Percentiles rank a stretch among this genome's conserved stretches.
Evolutionary conservation across 2,329 filamentous ascomycete genomes (phyloP).

Genomic region (Hymenoscyphus albidus): DNA sequence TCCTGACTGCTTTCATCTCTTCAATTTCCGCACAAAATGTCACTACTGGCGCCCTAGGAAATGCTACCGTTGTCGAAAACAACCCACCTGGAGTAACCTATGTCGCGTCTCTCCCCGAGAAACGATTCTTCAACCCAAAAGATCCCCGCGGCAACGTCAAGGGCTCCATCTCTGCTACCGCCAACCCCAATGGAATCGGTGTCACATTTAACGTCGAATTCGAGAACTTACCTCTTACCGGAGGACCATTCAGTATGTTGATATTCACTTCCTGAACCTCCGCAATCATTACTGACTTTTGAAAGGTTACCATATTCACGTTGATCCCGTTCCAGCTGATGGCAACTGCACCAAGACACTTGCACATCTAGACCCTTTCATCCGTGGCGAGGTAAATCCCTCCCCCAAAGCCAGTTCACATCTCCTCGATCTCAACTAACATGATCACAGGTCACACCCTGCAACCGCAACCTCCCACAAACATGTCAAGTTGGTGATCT

Average conservation of each 20-base stretch:
- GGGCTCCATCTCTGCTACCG: conserved; percentile 47
- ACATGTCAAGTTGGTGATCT: conserved; percentile 76
- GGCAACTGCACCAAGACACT: conserved; percentile 70
- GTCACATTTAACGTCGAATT: conserved; percentile 54
- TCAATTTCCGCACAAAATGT: conserved; percentile 22
- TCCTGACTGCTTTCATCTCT: conserved; percentile 17
- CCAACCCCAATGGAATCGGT: conserved; percentile 48
- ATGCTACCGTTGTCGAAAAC: conserved; percentile 49
- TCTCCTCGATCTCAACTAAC: conserved; percentile 12
- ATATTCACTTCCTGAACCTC: not conserved
- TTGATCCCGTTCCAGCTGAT: conserved; percentile 54
- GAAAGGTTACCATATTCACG: conserved; percentile 70
- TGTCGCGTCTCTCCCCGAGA: conserved; percentile 50
- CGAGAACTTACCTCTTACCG: conserved; percentile 53
- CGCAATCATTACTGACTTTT: not conserved
- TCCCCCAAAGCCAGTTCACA: not conserved
- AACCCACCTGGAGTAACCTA: conserved; percentile 55
- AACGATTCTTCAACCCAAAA: conserved; percentile 43
- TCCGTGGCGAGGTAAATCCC: conserved; percentile 45
- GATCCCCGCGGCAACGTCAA: conserved; percentile 51
- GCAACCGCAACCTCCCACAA: conserved; percentile 52
- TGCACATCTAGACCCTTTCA: conserved; percentile 68
- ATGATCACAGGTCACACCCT: conserved; percentile 49
- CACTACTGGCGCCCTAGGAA: conserved; percentile 37
- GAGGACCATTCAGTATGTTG: conserved; percentile 57